These are phyloP conservation scores for Chalaropsis thielavioides DNA, from an alignment of 2,329 filamentous ascomycete genomes.

Conservation along the genomic window DNA sequence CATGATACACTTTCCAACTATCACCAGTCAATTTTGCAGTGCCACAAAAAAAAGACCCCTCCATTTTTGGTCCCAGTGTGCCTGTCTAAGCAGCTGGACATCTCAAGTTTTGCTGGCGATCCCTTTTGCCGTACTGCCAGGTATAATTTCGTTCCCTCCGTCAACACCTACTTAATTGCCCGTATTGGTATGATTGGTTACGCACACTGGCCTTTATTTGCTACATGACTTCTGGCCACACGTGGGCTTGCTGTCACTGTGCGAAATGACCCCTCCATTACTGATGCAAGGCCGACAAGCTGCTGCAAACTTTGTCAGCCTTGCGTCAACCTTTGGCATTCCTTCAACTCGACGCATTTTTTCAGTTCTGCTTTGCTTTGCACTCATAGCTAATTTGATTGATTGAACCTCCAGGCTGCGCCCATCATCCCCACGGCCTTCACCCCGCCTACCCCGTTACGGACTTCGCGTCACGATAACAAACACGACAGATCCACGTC, in stretches of 20 bases:
- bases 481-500: neutral
- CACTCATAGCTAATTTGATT: neutral
- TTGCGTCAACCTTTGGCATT: neutral
- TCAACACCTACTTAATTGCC: neutral
- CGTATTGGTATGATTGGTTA: neutral
- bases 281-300: neutral
- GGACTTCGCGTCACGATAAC: neutral
- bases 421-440: neutral
- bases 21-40: constrained; percentile 13
- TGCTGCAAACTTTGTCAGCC: neutral
- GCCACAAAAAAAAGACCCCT: neutral
- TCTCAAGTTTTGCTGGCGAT: neutral
- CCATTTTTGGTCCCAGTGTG: neutral
- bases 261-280: neutral
- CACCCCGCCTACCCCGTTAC: neutral
- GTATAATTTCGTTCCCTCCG: neutral
- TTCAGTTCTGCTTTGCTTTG: neutral
- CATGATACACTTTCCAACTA: constrained; percentile 9
- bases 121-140: neutral
- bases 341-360: neutral
- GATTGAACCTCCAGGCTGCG: neutral
- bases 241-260: neutral
- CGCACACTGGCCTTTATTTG: neutral
- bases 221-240: neutral
- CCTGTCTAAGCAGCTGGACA: neutral